Evolutionary conservation across 768 basidiomycete genomes (phyloP).

Genomic region (Pluteus cervinus): DNA sequence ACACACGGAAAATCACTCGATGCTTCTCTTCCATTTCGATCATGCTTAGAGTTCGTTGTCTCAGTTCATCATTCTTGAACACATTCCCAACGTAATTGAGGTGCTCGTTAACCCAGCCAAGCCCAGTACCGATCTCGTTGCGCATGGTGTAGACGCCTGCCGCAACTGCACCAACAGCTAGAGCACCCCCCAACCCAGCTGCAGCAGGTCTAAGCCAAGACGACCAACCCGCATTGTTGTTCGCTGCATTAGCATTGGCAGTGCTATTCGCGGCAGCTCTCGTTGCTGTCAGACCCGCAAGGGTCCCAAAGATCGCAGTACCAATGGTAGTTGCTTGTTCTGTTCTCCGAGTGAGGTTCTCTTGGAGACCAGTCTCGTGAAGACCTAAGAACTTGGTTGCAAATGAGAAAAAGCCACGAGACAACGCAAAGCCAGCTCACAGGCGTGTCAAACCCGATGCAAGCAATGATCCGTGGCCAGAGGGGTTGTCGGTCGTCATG

Average conservation of each 20-base stretch:
- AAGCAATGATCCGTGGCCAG: conserved; percentile 87
- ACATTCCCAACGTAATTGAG: conserved; percentile 84
- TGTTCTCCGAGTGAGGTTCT: conserved; percentile 68
- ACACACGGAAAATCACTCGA: conserved; percentile 73
- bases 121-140: conserved; percentile 65
- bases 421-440: conserved; percentile 36
- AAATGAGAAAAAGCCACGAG: background rate
- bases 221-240: conserved; percentile 39
- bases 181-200: conserved; percentile 65
- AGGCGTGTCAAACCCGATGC: conserved; percentile 87
- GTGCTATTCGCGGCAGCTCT: conserved; percentile 27
- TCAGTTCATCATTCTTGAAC: conserved; percentile 71
- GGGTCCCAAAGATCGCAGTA: conserved; percentile 52
- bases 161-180: conserved; percentile 78
- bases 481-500: conserved; percentile 44
- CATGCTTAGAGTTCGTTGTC: conserved; percentile 54
- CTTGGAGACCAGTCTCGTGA: conserved; percentile 82
- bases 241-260: conserved; percentile 15
- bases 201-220: conserved; percentile 63
- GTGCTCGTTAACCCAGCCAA: conserved; percentile 78
- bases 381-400: conserved; percentile 72
- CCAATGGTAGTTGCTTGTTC: conserved; percentile 61
- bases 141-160: conserved; percentile 81
- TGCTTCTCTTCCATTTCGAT: conserved; percentile 52
- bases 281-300: conserved; percentile 42